Evolutionary conservation across 2,329 filamentous ascomycete genomes (phyloP).

Genomic region (Trichophyton rubrum): DNA sequence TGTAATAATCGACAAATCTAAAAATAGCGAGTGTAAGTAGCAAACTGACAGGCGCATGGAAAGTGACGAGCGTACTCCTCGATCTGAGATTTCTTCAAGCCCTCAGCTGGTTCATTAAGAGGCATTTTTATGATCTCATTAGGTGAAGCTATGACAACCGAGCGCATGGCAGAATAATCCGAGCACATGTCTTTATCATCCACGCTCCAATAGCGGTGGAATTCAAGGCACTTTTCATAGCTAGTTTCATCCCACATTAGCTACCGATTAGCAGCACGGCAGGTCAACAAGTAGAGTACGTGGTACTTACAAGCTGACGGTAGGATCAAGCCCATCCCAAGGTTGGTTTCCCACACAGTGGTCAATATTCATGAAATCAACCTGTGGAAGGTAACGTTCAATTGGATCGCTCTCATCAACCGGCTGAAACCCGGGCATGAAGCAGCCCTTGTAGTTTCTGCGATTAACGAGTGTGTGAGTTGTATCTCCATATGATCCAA

Average conservation of each 20-base stretch:
- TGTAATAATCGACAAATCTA: conserved; percentile 61
- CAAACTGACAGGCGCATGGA: neutral
- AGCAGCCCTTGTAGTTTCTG: conserved; percentile 52
- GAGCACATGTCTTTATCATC: conserved; percentile 83
- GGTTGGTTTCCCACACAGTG: conserved; percentile 93
- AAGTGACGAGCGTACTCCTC: conserved; percentile 52
- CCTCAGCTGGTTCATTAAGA: conserved; percentile 80
- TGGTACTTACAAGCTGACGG: conserved; percentile 39
- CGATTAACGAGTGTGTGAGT: conserved; percentile 75
- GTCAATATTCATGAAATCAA: conserved; percentile 66
- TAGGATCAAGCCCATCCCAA: conserved; percentile 64
- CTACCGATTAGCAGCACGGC: conserved; percentile 11
- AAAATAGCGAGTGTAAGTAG: neutral
- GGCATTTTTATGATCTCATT: conserved; percentile 89
- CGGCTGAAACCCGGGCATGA: conserved; percentile 63
- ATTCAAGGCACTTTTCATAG: conserved; percentile 74
- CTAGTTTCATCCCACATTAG: conserved; percentile 23
- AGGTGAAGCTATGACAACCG: conserved; percentile 71
- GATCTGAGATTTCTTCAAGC: conserved; percentile 79
- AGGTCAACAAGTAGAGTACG: conserved; percentile 13
- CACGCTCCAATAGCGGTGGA: conserved; percentile 91
- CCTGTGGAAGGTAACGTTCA: conserved; percentile 41
- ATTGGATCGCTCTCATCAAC: conserved; percentile 36
- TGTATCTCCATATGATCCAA: conserved; percentile 78
- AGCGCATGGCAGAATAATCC: conserved; percentile 74